Evolutionary conservation across 805 yeast species (phyloP).

Genomic region (Peterozyma xylosa): DNA sequence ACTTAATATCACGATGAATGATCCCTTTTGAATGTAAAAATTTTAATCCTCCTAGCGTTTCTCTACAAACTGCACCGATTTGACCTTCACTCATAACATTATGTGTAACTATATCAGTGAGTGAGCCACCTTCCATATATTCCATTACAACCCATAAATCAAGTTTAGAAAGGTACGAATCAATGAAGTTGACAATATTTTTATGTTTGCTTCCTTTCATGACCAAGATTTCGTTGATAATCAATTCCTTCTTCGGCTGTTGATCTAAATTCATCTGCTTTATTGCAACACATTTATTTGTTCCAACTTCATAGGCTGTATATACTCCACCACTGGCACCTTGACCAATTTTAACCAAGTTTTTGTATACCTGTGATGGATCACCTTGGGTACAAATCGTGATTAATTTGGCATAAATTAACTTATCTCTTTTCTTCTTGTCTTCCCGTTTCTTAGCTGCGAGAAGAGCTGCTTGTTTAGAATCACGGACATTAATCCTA

Average conservation of each 20-base stretch:
- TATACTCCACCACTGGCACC: conserved; percentile 98
- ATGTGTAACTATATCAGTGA: conserved; percentile 92
- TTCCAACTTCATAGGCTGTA: conserved; percentile 64
- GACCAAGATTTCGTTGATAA: conserved; percentile 90
- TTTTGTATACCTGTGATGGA: conserved; percentile 63
- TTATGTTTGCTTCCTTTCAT: conserved; percentile 89
- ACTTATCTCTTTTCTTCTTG: conserved; percentile 62
- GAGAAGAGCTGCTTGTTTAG: conserved; percentile 41
- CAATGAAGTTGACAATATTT: conserved; percentile 91
- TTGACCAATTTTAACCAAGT: conserved; percentile 84
- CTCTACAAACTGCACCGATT: conserved; percentile 91
- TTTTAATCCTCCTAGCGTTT: conserved; percentile 77
- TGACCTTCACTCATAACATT: conserved; percentile 85
- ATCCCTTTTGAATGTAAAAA: conserved; percentile 90
- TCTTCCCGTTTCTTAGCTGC: conserved; percentile 73
- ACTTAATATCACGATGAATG: conserved; percentile 92
- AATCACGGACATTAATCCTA: conserved; percentile 14
- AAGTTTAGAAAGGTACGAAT: conserved; percentile 68
- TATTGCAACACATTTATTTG: conserved; percentile 70
- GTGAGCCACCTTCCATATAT: conserved; percentile 97
- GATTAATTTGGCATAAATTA: conserved; percentile 61
- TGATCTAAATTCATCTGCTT: conserved; percentile 93
- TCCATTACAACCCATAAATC: conserved; percentile 98
- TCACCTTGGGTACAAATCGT: conserved; percentile 81
- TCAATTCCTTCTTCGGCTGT: conserved; percentile 93